Evolutionary conservation across 169 alveolate species (phyloP).

Genomic region (Eimeria praecox): DNA sequence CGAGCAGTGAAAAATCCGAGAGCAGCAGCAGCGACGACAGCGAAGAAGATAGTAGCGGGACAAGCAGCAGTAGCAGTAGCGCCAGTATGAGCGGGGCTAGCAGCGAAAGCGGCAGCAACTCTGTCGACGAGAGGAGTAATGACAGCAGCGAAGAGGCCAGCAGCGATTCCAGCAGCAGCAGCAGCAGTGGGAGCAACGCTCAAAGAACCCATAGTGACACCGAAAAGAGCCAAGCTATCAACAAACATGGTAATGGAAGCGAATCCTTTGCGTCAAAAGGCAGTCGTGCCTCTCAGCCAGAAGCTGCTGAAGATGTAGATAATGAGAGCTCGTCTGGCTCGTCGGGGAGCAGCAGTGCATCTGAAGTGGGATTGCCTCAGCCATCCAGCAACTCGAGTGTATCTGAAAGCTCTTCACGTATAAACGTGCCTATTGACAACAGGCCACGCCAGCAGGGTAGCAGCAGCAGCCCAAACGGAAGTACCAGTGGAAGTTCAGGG

Average conservation of each 20-base stretch:
- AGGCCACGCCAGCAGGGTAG: not conserved
- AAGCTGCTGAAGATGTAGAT: not conserved
- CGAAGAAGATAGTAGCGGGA: not conserved
- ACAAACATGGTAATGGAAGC: conserved; percentile 9
- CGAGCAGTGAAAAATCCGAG: conserved; percentile 23
- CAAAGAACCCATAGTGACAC: not conserved
- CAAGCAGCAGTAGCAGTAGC: conserved; percentile 5
- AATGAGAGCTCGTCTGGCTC: conserved; percentile 3
- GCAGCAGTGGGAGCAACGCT: not conserved
- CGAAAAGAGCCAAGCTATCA: not conserved
- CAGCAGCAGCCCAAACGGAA: conserved; percentile 14
- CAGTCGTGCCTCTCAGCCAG: not conserved
- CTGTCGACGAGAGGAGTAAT: not conserved
- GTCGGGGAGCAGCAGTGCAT: conserved; percentile 30
- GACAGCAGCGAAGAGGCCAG: not conserved
- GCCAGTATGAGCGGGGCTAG: not conserved
- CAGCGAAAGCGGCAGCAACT: conserved; percentile 19
- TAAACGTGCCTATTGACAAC: not conserved
- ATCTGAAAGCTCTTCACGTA: not conserved
- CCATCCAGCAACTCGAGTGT: conserved; percentile 1
- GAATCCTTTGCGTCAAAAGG: not conserved
- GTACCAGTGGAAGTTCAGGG: not conserved
- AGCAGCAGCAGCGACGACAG: conserved; percentile 42
- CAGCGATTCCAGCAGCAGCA: conserved; percentile 51
- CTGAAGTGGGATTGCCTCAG: not conserved